Evolutionary conservation across 352 stramenopile species (phyloP).

Genomic region (Salisapilia sapeloensis): DNA sequence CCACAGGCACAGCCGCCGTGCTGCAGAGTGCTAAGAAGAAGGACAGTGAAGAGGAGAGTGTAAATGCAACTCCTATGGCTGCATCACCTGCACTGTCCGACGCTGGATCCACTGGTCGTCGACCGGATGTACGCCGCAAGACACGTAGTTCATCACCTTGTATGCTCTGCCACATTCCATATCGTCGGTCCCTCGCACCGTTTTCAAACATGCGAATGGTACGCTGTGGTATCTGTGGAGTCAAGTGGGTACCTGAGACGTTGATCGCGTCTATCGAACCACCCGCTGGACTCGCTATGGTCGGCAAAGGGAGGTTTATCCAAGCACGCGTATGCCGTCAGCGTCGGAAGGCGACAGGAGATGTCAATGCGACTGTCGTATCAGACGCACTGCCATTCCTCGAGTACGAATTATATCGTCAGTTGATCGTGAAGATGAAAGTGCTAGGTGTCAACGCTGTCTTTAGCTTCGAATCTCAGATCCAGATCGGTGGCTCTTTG

Average conservation of each 20-base stretch:
- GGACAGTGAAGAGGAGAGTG: too few species aligned
- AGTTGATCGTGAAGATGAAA: conserved; percentile 84
- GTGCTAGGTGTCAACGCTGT: conserved; percentile 93
- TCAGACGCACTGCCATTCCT: conserved; percentile 95
- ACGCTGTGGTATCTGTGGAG: conserved; percentile 90
- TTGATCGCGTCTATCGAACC: conserved; percentile 84
- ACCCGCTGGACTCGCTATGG: conserved; percentile 63
- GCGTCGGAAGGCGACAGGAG: conserved; percentile 79
- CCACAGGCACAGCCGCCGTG: conserved; percentile 76
- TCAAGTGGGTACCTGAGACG: conserved; percentile 96
- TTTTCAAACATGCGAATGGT: conserved; percentile 88
- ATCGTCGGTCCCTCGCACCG: conserved; percentile 87
- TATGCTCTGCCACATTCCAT: conserved; percentile 94
- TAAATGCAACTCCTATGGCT: too few species aligned
- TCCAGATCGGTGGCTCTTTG: conserved; percentile 78
- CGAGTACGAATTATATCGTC: conserved; percentile 95
- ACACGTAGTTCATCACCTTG: conserved; percentile 63
- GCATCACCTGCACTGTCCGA: too few species aligned
- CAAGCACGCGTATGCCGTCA: conserved; percentile 91
- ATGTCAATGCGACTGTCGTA: conserved; percentile 92
- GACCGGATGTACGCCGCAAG: too few species aligned
- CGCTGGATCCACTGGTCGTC: too few species aligned
- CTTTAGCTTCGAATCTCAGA: conserved; percentile 87
- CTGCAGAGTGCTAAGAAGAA: conserved; percentile 51
- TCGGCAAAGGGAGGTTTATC: conserved; percentile 88